Evolutionary conservation across 345 rosid species (phyloP).

Genomic region (Excoecaria cochinchinensis): DNA sequence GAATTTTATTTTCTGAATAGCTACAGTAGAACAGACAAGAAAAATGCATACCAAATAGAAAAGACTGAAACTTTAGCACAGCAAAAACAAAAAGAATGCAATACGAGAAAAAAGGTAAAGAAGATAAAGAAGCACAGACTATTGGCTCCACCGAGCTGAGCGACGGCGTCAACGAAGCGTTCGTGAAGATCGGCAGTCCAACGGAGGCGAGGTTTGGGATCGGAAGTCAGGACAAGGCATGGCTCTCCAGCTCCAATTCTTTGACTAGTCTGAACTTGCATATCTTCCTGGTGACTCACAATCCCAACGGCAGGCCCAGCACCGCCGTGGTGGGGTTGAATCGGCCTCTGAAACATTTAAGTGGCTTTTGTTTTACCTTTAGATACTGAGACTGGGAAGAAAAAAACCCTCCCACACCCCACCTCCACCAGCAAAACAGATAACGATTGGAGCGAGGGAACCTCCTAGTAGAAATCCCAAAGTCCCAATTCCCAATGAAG

Average conservation of each 20-base stretch:
- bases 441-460: neutral
- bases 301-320: constrained; percentile 1
- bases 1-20: neutral
- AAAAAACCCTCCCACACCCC: neutral
- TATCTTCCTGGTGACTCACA: constrained; percentile 12
- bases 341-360: constrained; percentile 17
- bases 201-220: constrained; percentile 90
- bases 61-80: neutral
- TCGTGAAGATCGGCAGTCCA: constrained; percentile 93
- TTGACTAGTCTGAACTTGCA: constrained; percentile 5
- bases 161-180: constrained; percentile 82
- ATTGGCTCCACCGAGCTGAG: constrained; percentile 85
- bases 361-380: neutral
- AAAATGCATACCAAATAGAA: neutral
- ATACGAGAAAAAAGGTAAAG: neutral
- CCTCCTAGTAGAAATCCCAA: neutral
- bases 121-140: constrained; percentile 37
- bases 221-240: constrained; percentile 78
- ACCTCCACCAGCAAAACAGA: neutral
- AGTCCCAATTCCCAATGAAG: neutral
- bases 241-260: constrained; percentile 41
- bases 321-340: constrained; percentile 16
- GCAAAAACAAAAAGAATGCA: neutral
- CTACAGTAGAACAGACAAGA: neutral
- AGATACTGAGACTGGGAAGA: neutral